These are phyloP conservation scores for Cyclocybe cylindracea DNA, from an alignment of 768 basidiomycete genomes.

Conservation along the genomic window DNA sequence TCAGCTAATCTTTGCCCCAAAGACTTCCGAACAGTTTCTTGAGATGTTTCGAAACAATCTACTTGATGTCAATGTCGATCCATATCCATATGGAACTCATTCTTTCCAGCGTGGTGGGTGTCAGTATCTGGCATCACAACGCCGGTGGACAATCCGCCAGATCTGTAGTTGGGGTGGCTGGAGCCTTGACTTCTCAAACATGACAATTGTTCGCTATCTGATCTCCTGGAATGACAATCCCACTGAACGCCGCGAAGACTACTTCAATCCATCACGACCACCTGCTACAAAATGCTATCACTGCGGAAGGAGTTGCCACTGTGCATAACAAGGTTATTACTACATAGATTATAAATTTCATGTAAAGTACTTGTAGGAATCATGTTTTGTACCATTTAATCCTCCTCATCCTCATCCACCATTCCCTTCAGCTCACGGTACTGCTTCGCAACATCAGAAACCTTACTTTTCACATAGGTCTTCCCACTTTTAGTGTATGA, in stretches of 20 bases:
- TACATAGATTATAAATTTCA: not conserved
- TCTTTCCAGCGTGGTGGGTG: too few species aligned
- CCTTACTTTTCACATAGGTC: not conserved
- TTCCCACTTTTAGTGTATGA: constrained; percentile 1
- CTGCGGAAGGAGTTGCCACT: constrained; percentile 14
- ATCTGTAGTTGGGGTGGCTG: too few species aligned
- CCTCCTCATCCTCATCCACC: not conserved
- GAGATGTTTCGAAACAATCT: too few species aligned
- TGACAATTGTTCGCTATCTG: too few species aligned
- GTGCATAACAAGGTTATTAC: constrained; percentile 5
- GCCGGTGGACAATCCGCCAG: too few species aligned
- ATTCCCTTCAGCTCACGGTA: constrained; percentile 1
- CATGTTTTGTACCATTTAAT: not conserved
- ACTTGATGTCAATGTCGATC: too few species aligned
- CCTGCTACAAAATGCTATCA: constrained; percentile 15
- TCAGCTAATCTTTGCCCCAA: constrained; percentile 41
- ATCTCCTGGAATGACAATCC: constrained; percentile 42
- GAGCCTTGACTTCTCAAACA: too few species aligned
- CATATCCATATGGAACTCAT: too few species aligned
- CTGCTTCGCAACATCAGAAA: constrained; percentile 2
- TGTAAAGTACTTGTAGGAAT: not conserved
- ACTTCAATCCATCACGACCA: constrained; percentile 29
- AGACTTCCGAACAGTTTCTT: too few species aligned
- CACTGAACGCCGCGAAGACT: constrained; percentile 30
- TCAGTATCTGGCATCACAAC: too few species aligned